These are phyloP conservation scores for Apiospora hydei DNA, from an alignment of 2,329 filamentous ascomycete genomes.

Conservation along the genomic window DNA sequence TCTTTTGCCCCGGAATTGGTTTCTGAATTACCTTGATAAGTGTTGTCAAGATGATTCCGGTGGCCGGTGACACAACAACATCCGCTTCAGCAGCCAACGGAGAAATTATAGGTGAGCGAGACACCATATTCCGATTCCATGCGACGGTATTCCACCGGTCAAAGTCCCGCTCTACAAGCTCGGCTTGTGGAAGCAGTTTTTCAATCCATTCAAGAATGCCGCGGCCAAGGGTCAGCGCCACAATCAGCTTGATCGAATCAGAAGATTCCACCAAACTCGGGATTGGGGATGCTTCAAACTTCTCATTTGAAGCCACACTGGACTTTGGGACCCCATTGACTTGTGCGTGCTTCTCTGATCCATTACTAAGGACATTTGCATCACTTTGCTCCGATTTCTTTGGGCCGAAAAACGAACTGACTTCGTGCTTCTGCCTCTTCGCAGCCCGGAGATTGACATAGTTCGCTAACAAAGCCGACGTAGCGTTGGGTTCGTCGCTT, in stretches of 20 bases:
- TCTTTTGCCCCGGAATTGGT: conserved; percentile 67
- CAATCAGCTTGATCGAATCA: conserved; percentile 50
- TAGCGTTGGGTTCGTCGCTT: conserved; percentile 33
- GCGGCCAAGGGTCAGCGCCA: conserved; percentile 58
- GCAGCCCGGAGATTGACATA: conserved; percentile 38
- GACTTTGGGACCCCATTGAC: background rate
- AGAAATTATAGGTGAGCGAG: conserved; percentile 46
- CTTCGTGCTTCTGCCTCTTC: conserved; percentile 37
- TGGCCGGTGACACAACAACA: conserved; percentile 72
- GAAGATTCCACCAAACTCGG: conserved; percentile 29
- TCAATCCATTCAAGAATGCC: conserved; percentile 58
- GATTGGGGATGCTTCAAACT: conserved; percentile 26
- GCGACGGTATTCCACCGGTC: conserved; percentile 44
- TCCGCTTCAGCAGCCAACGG: conserved; percentile 69
- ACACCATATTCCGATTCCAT: conserved; percentile 44
- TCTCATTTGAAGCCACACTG: conserved; percentile 23
- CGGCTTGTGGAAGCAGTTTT: conserved; percentile 53
- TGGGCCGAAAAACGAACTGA: conserved; percentile 38
- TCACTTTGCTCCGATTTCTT: background rate
- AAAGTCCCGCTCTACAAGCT: conserved; percentile 69
- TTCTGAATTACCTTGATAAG: conserved; percentile 77
- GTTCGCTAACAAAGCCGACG: conserved; percentile 38
- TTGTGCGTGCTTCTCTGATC: background rate
- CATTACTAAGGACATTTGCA: background rate
- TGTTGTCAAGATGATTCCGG: conserved; percentile 74